Conservation (phyloP, 2,329 filamentous ascomycete genomes). For the Xylariaceae sp. region DNA sequence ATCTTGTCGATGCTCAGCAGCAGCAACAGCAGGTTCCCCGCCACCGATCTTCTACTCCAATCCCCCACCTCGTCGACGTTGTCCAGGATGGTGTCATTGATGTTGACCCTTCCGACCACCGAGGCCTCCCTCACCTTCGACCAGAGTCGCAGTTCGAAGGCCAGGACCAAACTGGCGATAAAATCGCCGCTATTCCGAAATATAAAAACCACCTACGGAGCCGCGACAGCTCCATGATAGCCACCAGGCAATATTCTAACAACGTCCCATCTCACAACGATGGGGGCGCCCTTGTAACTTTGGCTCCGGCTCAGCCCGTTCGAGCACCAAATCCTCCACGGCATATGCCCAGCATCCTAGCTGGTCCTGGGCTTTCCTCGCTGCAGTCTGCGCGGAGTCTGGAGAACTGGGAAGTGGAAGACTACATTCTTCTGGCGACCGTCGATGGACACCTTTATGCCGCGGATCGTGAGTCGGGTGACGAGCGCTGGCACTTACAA, state of each 20-base stretch:
- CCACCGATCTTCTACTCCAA: constrained; percentile 24
- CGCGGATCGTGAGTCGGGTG: constrained; percentile 79
- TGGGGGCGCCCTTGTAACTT: constrained; percentile 95
- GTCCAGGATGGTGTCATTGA: constrained; percentile 22
- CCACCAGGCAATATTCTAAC: constrained; percentile 15
- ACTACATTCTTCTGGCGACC: constrained; percentile 99
- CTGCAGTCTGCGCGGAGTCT: constrained; percentile 92
- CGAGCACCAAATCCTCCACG: constrained; percentile 81
- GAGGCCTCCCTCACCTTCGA: constrained; percentile 16
- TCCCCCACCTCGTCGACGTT: constrained; percentile 26
- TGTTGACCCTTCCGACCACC: constrained; percentile 21
- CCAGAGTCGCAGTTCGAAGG: constrained; percentile 24
- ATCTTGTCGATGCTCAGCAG: constrained; percentile 53
- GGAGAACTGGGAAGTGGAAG: constrained; percentile 99
- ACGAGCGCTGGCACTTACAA: constrained; percentile 78
- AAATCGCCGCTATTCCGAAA: constrained; percentile 27
- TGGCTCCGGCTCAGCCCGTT: constrained; percentile 94
- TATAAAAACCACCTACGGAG: constrained; percentile 16
- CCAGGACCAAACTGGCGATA: constrained; percentile 18
- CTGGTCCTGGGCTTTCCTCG: constrained; percentile 65
- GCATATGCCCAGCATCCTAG: constrained; percentile 49
- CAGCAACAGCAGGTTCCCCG: constrained; percentile 40
- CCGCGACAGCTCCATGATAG: constrained; percentile 22
- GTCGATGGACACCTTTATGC: constrained; percentile 96
- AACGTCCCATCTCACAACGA: constrained; percentile 45